These are phyloP conservation scores for Phaseolus coccineus DNA, from an alignment of 331 rosid species.

Conservation along the genomic window DNA sequence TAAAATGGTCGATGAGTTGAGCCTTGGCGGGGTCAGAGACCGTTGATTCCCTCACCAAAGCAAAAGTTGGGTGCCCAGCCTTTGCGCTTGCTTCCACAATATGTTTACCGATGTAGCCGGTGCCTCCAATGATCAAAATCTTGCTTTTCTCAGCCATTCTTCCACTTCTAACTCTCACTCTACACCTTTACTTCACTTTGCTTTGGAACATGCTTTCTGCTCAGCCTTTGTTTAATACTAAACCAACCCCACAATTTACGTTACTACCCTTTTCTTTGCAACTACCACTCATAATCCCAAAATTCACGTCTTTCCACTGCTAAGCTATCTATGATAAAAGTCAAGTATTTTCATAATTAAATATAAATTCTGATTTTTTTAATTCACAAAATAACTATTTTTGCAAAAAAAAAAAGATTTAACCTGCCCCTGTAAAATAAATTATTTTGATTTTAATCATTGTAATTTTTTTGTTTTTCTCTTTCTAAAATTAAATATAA, in stretches of 20 bases:
- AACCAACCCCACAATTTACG: not conserved
- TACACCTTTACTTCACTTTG: not conserved
- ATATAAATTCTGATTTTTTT: no score
- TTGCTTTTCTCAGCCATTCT: conserved; percentile 79
- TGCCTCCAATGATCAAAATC: conserved; percentile 89
- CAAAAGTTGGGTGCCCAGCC: conserved; percentile 78
- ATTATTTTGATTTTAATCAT: no score
- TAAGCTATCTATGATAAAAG: no score
- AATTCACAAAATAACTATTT: no score
- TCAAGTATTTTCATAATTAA: no score
- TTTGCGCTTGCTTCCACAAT: conserved; percentile 83
- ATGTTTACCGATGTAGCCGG: conserved; percentile 83
- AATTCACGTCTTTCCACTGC: no score
- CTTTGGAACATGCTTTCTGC: not conserved
- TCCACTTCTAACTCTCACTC: not conserved
- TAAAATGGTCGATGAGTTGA: conserved; percentile 59
- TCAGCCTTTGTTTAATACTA: not conserved
- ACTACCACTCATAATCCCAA: no score
- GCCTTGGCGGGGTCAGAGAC: conserved; percentile 69
- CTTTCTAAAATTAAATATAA: no score
- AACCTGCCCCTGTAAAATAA: no score
- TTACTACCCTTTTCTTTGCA: conserved; percentile 4
- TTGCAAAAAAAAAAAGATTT: no score
- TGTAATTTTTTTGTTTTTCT: no score
- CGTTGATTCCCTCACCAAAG: conserved; percentile 69